phyloP scores from a whole-genome alignment of 495 filamentous ascomycete genomes.

The Filosporella fistucella region DNA sequence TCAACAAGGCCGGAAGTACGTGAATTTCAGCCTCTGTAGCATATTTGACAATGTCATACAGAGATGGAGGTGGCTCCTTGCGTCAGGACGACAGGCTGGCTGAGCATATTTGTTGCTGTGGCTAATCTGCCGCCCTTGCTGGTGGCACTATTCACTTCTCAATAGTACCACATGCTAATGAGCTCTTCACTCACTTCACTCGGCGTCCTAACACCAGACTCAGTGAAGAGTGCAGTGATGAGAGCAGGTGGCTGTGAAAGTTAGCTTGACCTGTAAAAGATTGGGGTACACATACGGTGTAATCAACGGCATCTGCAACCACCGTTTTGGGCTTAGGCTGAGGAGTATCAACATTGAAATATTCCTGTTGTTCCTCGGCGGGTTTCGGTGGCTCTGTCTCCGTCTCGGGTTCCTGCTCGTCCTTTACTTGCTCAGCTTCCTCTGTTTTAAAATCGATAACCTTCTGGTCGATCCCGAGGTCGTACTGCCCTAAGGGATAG shows the following conservation, averaged over 20 bases:
- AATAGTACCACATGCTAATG: constrained; percentile 76
- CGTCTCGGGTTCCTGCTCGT: constrained; percentile 28
- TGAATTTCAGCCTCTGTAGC: no score
- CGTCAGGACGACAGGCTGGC: no score
- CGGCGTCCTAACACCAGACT: constrained; percentile 68
- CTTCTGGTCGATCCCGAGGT: constrained; percentile 69
- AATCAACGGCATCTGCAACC: constrained; percentile 65
- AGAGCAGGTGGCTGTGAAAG: constrained; percentile 57
- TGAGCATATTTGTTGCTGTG: no score
- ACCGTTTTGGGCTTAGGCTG: constrained; percentile 12
- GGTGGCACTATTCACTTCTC: background rate
- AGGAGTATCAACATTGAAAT: constrained; percentile 8
- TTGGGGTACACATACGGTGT: constrained; percentile 56
- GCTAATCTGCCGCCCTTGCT: no score
- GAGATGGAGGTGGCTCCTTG: no score
- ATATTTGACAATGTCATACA: no score
- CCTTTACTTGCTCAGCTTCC: constrained; percentile 32
- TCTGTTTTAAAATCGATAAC: constrained; percentile 65
- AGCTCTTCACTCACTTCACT: constrained; percentile 74
- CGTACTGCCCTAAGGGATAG: constrained; percentile 73
- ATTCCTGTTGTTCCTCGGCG: constrained; percentile 17
- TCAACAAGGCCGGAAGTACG: no score
- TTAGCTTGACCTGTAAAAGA: no score
- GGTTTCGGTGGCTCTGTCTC: constrained; percentile 21
- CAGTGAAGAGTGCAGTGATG: constrained; percentile 76